Evolutionary conservation across 495 filamentous ascomycete species (phyloP).

Genomic region (Thermothielavioides terrestris): DNA sequence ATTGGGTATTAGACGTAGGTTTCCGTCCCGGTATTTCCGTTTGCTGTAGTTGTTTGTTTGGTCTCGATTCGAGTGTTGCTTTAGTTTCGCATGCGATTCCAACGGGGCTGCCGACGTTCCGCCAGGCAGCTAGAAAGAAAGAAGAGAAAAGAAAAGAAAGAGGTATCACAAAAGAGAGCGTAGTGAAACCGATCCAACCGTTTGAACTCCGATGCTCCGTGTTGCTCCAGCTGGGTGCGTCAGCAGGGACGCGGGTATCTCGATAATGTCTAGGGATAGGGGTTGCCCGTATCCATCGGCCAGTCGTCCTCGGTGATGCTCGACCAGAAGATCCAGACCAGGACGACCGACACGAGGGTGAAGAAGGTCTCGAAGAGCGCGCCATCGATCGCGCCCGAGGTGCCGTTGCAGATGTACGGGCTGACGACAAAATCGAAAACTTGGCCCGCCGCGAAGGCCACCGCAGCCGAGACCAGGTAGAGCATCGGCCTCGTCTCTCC

Average conservation of each 20-base stretch:
- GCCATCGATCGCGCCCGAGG: slow-evolving; percentile 79
- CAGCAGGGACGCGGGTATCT: slow-evolving; percentile 6
- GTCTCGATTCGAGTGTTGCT: slow-evolving; percentile 1
- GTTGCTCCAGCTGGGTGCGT: background rate
- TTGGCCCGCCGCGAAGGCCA: slow-evolving; percentile 86
- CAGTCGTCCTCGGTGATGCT: slow-evolving; percentile 99
- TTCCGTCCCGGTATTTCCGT: background rate
- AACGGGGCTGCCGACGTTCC: slow-evolving; percentile 3
- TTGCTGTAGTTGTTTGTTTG: background rate
- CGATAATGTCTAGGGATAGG: slow-evolving; percentile 20
- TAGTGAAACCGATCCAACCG: slow-evolving; percentile 6
- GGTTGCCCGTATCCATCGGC: slow-evolving; percentile 49
- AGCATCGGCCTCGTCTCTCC: slow-evolving; percentile 84
- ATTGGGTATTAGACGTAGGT: slow-evolving; percentile 5
- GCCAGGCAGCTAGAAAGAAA: background rate
- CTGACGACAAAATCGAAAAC: slow-evolving; percentile 94
- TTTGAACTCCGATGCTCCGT: slow-evolving; percentile 11
- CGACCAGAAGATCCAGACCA: slow-evolving; percentile 93
- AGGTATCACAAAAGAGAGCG: slow-evolving; percentile 13
- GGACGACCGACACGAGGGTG: slow-evolving; percentile 70
- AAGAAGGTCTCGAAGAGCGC: slow-evolving; percentile 90
- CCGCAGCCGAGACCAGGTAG: slow-evolving; percentile 60
- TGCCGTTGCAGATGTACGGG: slow-evolving; percentile 76
- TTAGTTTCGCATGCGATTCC: slow-evolving; percentile 4
- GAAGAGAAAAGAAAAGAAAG: slow-evolving; percentile 2